Evolutionary conservation across 2,329 filamentous ascomycete genomes (phyloP).

Genomic region (Trichoderma pleuroti): DNA sequence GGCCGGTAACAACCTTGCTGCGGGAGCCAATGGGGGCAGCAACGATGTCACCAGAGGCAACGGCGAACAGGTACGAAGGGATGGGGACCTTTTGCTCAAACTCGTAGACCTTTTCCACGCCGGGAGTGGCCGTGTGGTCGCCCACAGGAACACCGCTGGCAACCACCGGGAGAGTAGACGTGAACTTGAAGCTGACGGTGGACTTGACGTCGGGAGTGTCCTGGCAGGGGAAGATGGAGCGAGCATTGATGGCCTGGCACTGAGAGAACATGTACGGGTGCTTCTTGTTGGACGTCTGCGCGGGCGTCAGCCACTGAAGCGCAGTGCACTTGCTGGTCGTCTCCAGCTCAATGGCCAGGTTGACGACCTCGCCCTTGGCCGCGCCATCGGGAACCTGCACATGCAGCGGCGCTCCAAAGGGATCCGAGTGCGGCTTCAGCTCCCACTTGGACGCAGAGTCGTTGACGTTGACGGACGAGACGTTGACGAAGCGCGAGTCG

Average conservation of each 20-base stretch:
- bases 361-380: slow-evolving; percentile 50
- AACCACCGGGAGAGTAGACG: slow-evolving; percentile 82
- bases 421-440: slow-evolving; percentile 65
- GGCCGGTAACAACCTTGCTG: slow-evolving; percentile 80
- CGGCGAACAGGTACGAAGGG: slow-evolving; percentile 89
- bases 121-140: slow-evolving; percentile 42
- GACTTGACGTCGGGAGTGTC: slow-evolving; percentile 97
- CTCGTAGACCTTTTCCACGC: slow-evolving; percentile 64
- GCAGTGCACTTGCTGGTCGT: slow-evolving; percentile 89
- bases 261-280: slow-evolving; percentile 98
- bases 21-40: slow-evolving; percentile 82
- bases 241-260: slow-evolving; percentile 92
- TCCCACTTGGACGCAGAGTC: slow-evolving; percentile 63
- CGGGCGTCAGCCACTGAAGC: slow-evolving; percentile 90
- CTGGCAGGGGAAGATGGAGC: slow-evolving; percentile 93
- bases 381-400: slow-evolving; percentile 57
- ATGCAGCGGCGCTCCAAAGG: slow-evolving; percentile 69
- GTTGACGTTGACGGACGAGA: slow-evolving; percentile 68
- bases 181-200: slow-evolving; percentile 86
- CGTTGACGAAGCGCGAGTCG: slow-evolving; percentile 79
- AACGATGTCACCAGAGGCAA: slow-evolving; percentile 81
- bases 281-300: slow-evolving; percentile 92
- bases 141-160: slow-evolving; percentile 71
- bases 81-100: slow-evolving; percentile 93
- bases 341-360: slow-evolving; percentile 63